Base-by-base conservation (phyloP, 768 basidiomycete genomes). In the Kwoniella mangroviensis region DNA sequence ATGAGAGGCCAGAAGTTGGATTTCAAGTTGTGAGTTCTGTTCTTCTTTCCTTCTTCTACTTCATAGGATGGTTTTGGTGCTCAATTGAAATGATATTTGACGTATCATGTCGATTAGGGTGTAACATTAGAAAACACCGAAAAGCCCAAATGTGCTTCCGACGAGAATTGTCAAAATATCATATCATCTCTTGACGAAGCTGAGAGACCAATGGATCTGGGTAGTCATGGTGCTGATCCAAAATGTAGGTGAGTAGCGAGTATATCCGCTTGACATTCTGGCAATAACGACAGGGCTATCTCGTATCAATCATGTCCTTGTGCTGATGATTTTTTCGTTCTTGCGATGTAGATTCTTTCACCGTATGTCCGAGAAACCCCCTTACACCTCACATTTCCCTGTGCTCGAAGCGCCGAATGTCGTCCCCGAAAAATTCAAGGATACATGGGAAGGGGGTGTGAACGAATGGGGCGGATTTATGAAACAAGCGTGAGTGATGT, bases 71-170 rank as follows among this genome's bases (percentile, higher is more conserved):
- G 5, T 4, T 34, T 34, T 34, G 5, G 5, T 34, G 4, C 34
- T 34, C 6, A 34, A 34, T 34, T 34, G 34, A 7, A 7, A 34
- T 34, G 6, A 34, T 34, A 5, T 34, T 34, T 34, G 4, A 34
- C 9, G 9, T 6, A 34, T 4, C 9, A 7, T 6, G 6, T 34
- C 9, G 1, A 34, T 4, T 70, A 83, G 90, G 94, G 95, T 2
- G 93, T 94, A 4, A 97, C 94, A 4, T 88, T 96, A n/a, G 93
- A 95, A 84, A 94, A 95, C 82, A 98, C 94, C 2, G 95, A 97
- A 84, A 93, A 92, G 89, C 85, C 85, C 5, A 83, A 84, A 64
- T 85, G 85, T 74, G 75, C 75, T 15, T 79, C 79, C 2, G 88
- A 94, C 78, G 90, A 91, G 58, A 89, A 91, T 12, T 98, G 95